Percentiles rank a stretch among this genome's conserved stretches.
These are phyloP conservation scores for Solanum hybrid DNA, from an alignment of 305 asterid species.

Conservation along the genomic window DNA sequence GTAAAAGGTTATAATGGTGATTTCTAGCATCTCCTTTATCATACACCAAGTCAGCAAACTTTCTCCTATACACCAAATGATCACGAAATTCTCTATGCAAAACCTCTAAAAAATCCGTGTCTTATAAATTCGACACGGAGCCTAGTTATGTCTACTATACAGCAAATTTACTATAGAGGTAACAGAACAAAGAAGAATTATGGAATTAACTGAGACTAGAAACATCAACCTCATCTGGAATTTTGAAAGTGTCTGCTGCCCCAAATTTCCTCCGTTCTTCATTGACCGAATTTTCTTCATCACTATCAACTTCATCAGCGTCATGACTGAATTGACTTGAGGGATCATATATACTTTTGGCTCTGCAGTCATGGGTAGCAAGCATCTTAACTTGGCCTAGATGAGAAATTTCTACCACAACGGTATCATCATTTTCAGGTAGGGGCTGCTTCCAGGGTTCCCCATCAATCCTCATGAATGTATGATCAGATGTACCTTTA, in stretches of 20 bases:
- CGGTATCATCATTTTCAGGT: slow-evolving; percentile 76
- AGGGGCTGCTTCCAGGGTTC: slow-evolving; percentile 99
- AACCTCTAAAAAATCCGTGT: background rate
- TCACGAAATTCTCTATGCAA: background rate
- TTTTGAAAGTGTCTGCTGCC: slow-evolving; percentile 69
- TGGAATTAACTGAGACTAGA: slow-evolving; percentile 49
- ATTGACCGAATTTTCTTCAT: slow-evolving; percentile 33
- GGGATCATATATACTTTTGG: slow-evolving; percentile 45
- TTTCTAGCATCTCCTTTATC: background rate
- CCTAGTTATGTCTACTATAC: background rate
- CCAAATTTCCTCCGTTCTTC: slow-evolving; percentile 73
- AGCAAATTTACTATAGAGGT: background rate
- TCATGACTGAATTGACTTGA: slow-evolving; percentile 25
- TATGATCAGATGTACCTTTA: slow-evolving; percentile 65
- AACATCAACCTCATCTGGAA: slow-evolving; percentile 76
- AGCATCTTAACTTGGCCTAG: slow-evolving; percentile 75
- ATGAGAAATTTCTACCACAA: slow-evolving; percentile 77
- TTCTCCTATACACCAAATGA: background rate
- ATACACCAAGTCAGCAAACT: background rate
- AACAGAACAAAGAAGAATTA: background rate
- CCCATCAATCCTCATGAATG: slow-evolving; percentile 92
- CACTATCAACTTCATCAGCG: slow-evolving; percentile 35
- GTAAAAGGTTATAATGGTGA: background rate
- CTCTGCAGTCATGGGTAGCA: slow-evolving; percentile 44
- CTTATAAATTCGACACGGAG: background rate